phyloP scores from a whole-genome alignment of 257 asterid genomes.

The Echium plantagineum region DNA sequence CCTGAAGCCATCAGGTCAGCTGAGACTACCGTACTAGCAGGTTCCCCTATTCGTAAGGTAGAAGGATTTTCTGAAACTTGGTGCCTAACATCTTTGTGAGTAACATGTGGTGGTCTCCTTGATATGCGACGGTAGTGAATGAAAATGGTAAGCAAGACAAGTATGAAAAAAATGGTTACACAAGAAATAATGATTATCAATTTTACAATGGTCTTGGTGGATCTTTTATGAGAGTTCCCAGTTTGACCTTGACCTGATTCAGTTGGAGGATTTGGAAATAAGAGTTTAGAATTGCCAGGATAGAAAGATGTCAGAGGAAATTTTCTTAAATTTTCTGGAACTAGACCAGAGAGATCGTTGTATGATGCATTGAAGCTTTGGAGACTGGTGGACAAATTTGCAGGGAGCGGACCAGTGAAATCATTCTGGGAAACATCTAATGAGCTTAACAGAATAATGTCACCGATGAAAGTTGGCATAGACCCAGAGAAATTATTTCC shows the following conservation, averaged over 20 bases:
- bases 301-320: slow-evolving; percentile 74
- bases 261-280: slow-evolving; percentile 71
- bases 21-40: slow-evolving; percentile 44
- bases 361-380: slow-evolving; percentile 70
- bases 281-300: slow-evolving; percentile 75
- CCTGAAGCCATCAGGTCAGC: slow-evolving; percentile 49
- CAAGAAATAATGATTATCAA: slow-evolving; percentile 53
- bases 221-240: slow-evolving; percentile 24
- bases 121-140: slow-evolving; percentile 38
- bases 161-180: slow-evolving; percentile 36
- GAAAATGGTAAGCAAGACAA: slow-evolving; percentile 45
- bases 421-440: slow-evolving; percentile 59
- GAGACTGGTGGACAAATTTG: slow-evolving; percentile 46
- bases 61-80: slow-evolving; percentile 51
- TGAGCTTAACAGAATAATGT: slow-evolving; percentile 32
- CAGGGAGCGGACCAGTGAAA: slow-evolving; percentile 65
- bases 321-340: slow-evolving; percentile 76
- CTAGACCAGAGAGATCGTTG: slow-evolving; percentile 75
- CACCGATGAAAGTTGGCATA: slow-evolving; percentile 47
- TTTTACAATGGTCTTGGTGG: slow-evolving; percentile 32
- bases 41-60: slow-evolving; percentile 32
- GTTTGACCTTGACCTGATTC: slow-evolving; percentile 34
- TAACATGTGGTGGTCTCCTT: slow-evolving; percentile 29
- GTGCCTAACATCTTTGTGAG: slow-evolving; percentile 33
- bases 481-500: slow-evolving; percentile 75